Base-by-base conservation (phyloP, 192 early-diverging fungal species). In the Entomortierella lignicola region DNA sequence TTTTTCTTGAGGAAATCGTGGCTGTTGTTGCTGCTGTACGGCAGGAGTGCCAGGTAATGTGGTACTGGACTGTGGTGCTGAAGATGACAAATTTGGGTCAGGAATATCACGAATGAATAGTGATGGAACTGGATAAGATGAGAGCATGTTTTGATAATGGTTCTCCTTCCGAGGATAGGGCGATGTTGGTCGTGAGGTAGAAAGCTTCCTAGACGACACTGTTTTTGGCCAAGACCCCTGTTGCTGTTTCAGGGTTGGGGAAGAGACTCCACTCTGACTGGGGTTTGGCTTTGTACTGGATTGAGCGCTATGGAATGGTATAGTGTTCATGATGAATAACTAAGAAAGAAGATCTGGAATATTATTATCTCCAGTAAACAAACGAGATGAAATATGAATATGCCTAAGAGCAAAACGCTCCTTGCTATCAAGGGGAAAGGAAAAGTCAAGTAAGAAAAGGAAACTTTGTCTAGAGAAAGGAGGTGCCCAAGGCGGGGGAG, bases 41-140 rank as follows among this genome's bases (percentile, higher is more conserved):
- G 60, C 51, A 13, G 55, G 25, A 17, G 59, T 50, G 32, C 65
- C 59, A 11, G 65, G 52, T 11, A 60, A 61, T 2, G 52, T 6
- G 20, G 42, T 31, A 29, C 65, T 26, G 13, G 67, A 47, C 27
- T 62, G 32, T 6, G 56, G 34, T 13, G 58, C 43, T 1, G 72
- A 65, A 17, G 66, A 69, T 34, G 67, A 25, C 12, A 59, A 41
- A 44, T 42, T 44, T 0, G 55, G 31, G 12, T 39, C 62, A 4
- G 66, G 75, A 26, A 72, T 64, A 56, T 79, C 75, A 15, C 66
- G 75, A 50, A 79, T 79, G 17, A 52, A 70, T 12, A 79, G 67
- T 10, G 75, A 79, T 18, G 68, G 75, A 10, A 67, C 44, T 8
- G 75, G 62, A 58, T 70, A 70, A 2, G 63, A 65, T 4, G 72